phyloP scores from a whole-genome alignment of 306 rosid genomes.

The Purshia tridentata region DNA sequence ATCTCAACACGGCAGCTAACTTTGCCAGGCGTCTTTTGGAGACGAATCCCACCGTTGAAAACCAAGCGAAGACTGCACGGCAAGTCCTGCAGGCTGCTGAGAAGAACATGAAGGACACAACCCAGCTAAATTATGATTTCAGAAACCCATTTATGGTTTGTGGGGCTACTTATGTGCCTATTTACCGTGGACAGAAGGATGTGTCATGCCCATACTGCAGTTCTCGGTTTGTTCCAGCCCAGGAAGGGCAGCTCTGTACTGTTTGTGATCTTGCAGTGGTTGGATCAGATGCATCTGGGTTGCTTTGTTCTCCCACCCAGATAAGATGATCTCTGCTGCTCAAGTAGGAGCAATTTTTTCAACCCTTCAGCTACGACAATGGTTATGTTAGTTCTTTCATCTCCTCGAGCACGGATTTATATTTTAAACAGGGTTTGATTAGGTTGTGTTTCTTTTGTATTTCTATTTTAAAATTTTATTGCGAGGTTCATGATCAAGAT shows the following conservation, averaged over 20 bases:
- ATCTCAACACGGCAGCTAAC: conserved; percentile 76
- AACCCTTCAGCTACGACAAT: neutral
- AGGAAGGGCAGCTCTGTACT: conserved; percentile 71
- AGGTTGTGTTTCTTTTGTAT: conserved; percentile 25
- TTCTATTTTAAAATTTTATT: conserved; percentile 11
- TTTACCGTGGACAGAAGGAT: conserved; percentile 84
- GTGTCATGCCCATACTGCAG: conserved; percentile 76
- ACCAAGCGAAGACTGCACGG: conserved; percentile 79
- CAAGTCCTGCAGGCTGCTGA: conserved; percentile 84
- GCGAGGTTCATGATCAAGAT: conserved; percentile 9
- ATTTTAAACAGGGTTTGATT: conserved; percentile 2
- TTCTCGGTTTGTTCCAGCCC: conserved; percentile 69
- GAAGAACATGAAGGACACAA: conserved; percentile 74
- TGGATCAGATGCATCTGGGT: conserved; percentile 82
- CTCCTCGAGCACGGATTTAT: conserved; percentile 12
- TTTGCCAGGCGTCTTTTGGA: conserved; percentile 82
- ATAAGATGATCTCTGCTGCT: conserved; percentile 47
- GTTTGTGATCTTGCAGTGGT: conserved; percentile 77
- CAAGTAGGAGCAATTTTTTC: conserved; percentile 23
- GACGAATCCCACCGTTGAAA: conserved; percentile 71
- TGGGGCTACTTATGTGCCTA: conserved; percentile 82
- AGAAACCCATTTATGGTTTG: conserved; percentile 82
- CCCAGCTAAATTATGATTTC: conserved; percentile 72
- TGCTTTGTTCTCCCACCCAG: conserved; percentile 81
- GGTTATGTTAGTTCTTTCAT: neutral